A percentile compares a stretch with the other conserved stretches of the same genome.
phyloP scores from a whole-genome alignment of 1,284 basidiomycete species.

The Caloboletus firmus region DNA sequence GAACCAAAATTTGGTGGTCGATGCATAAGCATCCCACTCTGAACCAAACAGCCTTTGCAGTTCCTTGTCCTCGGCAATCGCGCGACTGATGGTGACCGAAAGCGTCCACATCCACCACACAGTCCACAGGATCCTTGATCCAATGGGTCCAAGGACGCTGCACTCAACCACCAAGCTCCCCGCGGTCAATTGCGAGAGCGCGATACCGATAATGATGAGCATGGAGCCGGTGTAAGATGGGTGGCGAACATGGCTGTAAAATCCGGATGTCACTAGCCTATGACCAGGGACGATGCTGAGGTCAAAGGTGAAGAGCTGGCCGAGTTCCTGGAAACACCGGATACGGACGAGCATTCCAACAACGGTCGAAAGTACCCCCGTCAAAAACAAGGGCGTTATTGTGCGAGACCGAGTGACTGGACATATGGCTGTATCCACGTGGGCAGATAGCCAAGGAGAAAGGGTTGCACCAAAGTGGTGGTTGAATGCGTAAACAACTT shows the following conservation, averaged over 20 bases:
- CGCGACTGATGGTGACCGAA: slow-evolving; percentile 49
- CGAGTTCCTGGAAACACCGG: slow-evolving; percentile 43
- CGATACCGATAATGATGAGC: slow-evolving; percentile 50
- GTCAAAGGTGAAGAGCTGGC: slow-evolving; percentile 62
- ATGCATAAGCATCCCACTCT: slow-evolving; percentile 55
- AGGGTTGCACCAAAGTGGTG: slow-evolving; percentile 33
- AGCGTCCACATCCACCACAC: slow-evolving; percentile 55
- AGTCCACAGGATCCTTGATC: slow-evolving; percentile 42
- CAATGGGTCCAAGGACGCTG: slow-evolving; percentile 37
- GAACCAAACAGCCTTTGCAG: slow-evolving; percentile 49
- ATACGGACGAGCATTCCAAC: slow-evolving; percentile 45
- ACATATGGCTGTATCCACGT: slow-evolving; percentile 34
- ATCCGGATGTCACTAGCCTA: slow-evolving; percentile 52
- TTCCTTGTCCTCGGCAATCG: slow-evolving; percentile 53
- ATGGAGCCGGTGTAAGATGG: slow-evolving; percentile 54
- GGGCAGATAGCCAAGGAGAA: slow-evolving; percentile 28
- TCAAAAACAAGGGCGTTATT: slow-evolving; percentile 48
- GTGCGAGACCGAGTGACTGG: slow-evolving; percentile 35
- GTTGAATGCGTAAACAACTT: slow-evolving; percentile 48
- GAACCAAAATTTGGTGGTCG: slow-evolving; percentile 54
- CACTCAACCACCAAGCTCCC: slow-evolving; percentile 58
- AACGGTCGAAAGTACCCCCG: slow-evolving; percentile 49
- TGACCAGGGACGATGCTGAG: slow-evolving; percentile 58
- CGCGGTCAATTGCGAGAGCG: slow-evolving; percentile 50
- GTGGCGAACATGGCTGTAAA: slow-evolving; percentile 55